phyloP scores from a whole-genome alignment of 306 rosid genomes.

The Arachis hypogaea region DNA sequence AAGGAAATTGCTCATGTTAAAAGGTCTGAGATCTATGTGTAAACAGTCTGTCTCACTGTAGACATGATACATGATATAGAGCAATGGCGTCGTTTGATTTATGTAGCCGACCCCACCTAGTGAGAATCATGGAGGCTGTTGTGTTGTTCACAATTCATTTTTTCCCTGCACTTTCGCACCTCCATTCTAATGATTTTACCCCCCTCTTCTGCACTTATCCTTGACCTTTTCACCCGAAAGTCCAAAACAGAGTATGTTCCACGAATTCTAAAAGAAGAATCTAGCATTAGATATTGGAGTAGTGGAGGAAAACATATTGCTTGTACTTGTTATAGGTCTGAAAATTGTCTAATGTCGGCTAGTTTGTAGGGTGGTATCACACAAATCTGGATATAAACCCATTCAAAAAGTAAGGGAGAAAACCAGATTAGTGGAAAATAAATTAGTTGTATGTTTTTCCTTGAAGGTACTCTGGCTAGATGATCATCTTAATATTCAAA shows the following conservation, averaged over 20 bases:
- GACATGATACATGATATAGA: no score
- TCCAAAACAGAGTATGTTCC: neutral
- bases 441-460: slow-evolving; percentile 7
- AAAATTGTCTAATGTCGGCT: neutral
- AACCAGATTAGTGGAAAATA: slow-evolving; percentile 15
- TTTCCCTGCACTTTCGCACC: neutral
- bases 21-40: neutral
- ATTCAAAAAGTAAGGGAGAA: neutral
- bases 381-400: neutral
- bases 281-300: neutral
- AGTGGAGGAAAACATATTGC: neutral
- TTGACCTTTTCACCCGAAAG: neutral
- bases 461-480: neutral
- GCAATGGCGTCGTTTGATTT: no score
- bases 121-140: slow-evolving; percentile 3
- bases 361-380: neutral
- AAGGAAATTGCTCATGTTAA: neutral
- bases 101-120: no score
- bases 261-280: slow-evolving; percentile 10
- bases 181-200: neutral
- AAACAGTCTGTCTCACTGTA: no score
- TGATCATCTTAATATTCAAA: slow-evolving; percentile 26
- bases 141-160: neutral
- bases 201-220: neutral
- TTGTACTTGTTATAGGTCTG: neutral